These are phyloP conservation scores for Clonostachys rhizophaga DNA, from an alignment of 2,329 filamentous ascomycete species.

Conservation along the genomic window DNA sequence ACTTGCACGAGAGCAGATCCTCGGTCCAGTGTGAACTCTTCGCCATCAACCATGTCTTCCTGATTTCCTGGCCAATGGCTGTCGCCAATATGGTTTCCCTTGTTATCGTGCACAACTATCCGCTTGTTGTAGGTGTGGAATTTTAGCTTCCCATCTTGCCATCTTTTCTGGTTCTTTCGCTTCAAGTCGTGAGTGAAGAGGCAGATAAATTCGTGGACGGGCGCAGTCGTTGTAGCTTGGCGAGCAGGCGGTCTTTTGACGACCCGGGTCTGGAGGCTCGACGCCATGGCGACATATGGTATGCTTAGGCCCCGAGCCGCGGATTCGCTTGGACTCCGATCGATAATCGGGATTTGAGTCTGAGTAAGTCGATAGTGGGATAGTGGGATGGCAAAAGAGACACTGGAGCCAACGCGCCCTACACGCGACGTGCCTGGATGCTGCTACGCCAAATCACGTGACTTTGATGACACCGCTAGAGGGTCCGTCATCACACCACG, in stretches of 20 bases:
- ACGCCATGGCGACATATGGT: too few species aligned
- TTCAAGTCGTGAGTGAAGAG: conserved; percentile 83
- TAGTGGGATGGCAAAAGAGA: neutral
- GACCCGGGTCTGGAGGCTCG: too few species aligned
- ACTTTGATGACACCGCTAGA: conserved; percentile 3
- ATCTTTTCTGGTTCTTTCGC: conserved; percentile 88
- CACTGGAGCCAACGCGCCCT: neutral
- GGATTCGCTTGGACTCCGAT: too few species aligned
- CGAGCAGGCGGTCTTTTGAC: neutral
- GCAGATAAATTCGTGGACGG: conserved; percentile 77
- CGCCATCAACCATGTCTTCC: conserved; percentile 69
- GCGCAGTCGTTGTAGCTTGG: conserved; percentile 44
- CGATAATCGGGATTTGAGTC: too few species aligned
- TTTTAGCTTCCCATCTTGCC: conserved; percentile 87
- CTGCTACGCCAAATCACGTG: conserved; percentile 15
- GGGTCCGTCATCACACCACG: conserved; percentile 4
- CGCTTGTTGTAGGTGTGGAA: conserved; percentile 90
- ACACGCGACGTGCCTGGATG: neutral
- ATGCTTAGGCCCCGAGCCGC: too few species aligned
- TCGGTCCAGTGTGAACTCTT: conserved; percentile 75
- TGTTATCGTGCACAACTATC: conserved; percentile 84
- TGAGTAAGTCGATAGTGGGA: neutral
- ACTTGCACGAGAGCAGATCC: conserved; percentile 77
- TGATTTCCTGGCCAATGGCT: conserved; percentile 68
- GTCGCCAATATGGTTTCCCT: conserved; percentile 78